Evolutionary conservation across 768 basidiomycete genomes (phyloP).

Genomic region (Auricularia auricula-judae): DNA sequence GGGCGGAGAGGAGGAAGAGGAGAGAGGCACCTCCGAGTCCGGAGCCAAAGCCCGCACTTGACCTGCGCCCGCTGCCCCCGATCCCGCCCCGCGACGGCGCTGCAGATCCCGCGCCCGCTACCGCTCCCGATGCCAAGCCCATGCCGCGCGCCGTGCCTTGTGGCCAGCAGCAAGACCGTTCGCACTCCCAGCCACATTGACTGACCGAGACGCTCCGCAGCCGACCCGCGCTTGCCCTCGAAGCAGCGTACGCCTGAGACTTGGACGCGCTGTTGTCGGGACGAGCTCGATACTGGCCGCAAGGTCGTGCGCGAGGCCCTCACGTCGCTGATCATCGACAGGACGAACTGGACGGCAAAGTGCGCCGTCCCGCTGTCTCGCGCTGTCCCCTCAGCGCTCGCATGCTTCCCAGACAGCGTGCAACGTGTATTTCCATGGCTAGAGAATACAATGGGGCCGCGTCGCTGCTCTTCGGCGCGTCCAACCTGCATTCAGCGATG

Average conservation of each 20-base stretch:
- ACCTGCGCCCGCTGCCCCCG: too few species aligned
- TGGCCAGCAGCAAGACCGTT: neutral
- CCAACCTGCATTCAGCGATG: neutral
- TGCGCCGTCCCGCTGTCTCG: neutral
- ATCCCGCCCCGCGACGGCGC: too few species aligned
- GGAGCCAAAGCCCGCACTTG: neutral
- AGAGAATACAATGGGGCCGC: neutral
- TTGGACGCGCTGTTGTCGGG: neutral
- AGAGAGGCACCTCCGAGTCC: neutral
- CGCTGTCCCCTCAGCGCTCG: neutral
- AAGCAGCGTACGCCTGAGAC: neutral
- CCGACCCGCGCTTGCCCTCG: neutral
- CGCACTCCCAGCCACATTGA: neutral
- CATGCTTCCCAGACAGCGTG: neutral
- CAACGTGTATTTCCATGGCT: neutral
- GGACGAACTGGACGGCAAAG: neutral
- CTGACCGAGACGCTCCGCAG: neutral
- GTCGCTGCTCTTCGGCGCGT: neutral
- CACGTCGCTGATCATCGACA: neutral
- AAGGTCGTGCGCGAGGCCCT: neutral
- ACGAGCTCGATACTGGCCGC: neutral
- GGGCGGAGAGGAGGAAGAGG: neutral
- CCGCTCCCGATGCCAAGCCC: neutral
- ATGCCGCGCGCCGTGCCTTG: neutral
- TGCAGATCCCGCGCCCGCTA: neutral